Base-by-base conservation (phyloP, 306 rosid genomes). In the Ormosia emarginata region DNA sequence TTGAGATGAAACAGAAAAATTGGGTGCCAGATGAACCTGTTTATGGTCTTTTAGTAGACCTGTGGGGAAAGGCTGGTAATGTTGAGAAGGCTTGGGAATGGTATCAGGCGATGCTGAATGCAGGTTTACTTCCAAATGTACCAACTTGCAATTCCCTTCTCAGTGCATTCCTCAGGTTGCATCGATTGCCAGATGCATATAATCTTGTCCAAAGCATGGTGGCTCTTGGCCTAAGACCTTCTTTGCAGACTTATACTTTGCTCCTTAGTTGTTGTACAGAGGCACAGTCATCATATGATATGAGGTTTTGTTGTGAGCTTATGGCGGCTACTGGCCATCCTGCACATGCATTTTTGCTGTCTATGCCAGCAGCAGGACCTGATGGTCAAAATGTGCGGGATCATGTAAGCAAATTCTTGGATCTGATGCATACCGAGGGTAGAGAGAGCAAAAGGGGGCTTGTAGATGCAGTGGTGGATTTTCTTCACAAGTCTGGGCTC, bases 261-360 rank as follows among this genome's bases (percentile, higher is more conserved):
- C 99, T 95, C 43, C 98, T 95, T 74, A 93, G 99, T 84, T 91
- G 97, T 76, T 93, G 97, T 81, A 91, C 98, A 7, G 99, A 95
- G 24, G 98, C 95, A 29, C 91, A 39, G 24, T 91, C 97, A 12
- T 57, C 91, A 3, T 87, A 83, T 49, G 95, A 91, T 77, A 86
- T 93, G 95, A 90, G 88, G 7, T 90, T 91, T 76, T 90, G 94
- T 75, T 47, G 92, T 79, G 82, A 95, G 82, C 95, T 95, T 59
- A 91, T 95, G 98, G 79, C 88, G 34, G 82, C 89, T 57, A 87
- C 94, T 2, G 85, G 98, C 79, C 99, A 95, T 84, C 98, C 99
- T 30, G 98, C 99, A 3, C 99, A 95, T 85, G 49, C 91, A 37
- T 95, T 95, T 81, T 74, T 95, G 56, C 76, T 57, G 58, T 87